Evolutionary conservation across 192 early-diverging fungal species (phyloP).

Genomic region (Hyaloraphidium curvatum): DNA sequence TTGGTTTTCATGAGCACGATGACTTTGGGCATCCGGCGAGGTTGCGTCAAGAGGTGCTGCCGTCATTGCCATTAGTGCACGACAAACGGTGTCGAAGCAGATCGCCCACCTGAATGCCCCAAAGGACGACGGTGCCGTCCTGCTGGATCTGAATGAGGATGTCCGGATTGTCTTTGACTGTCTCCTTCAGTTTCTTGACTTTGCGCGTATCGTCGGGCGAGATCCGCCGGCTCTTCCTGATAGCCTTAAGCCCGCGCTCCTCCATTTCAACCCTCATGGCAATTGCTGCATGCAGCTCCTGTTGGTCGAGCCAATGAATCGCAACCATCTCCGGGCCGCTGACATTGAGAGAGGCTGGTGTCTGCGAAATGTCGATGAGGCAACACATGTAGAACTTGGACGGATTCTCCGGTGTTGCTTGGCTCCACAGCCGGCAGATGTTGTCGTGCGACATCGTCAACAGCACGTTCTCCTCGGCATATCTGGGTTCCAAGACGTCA

Average conservation of each 20-base stretch:
- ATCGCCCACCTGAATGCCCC: constrained; percentile 52
- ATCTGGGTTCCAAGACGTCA: not conserved
- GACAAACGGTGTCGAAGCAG: not conserved
- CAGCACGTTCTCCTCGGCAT: constrained; percentile 14
- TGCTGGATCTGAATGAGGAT: constrained; percentile 47
- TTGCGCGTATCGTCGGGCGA: constrained; percentile 10
- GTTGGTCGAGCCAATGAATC: constrained; percentile 35
- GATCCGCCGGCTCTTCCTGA: constrained; percentile 11
- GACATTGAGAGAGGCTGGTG: constrained; percentile 2
- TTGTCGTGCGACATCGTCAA: constrained; percentile 50
- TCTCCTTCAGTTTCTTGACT: constrained; percentile 31
- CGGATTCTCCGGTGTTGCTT: constrained; percentile 19
- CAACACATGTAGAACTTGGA: constrained; percentile 40
- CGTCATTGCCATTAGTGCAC: not conserved
- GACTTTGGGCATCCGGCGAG: constrained; percentile 42
- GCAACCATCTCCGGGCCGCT: constrained; percentile 24
- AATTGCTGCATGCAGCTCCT: constrained; percentile 26
- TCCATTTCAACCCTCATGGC: constrained; percentile 4
- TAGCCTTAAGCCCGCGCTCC: not conserved
- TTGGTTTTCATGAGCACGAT: constrained; percentile 41
- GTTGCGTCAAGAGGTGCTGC: constrained; percentile 39
- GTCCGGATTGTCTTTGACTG: constrained; percentile 52
- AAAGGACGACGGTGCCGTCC: constrained; percentile 53
- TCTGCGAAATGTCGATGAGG: constrained; percentile 34
- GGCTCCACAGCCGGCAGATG: constrained; percentile 50